phyloP scores from a whole-genome alignment of 2,329 filamentous ascomycete genomes.

The Talaromyces sp. region DNA sequence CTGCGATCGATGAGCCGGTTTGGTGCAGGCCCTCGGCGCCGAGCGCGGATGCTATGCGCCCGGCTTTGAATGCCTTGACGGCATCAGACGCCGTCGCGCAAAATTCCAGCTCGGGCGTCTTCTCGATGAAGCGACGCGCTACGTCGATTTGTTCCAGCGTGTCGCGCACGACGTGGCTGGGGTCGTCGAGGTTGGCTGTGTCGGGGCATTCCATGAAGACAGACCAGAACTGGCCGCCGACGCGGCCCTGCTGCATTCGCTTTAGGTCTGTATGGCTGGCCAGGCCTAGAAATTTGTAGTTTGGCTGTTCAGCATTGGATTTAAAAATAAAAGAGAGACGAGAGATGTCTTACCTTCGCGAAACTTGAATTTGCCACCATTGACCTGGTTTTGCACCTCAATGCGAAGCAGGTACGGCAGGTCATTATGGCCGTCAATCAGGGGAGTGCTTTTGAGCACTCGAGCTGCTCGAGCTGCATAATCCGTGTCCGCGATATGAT shows the following conservation, averaged over 20 bases:
- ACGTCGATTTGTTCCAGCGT: conserved; percentile 22
- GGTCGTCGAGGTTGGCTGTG: conserved; percentile 13
- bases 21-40: too few species aligned
- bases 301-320: background rate
- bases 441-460: conserved; percentile 18
- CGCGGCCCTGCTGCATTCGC: conserved; percentile 19
- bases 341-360: conserved; percentile 4
- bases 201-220: conserved; percentile 22
- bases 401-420: conserved; percentile 20
- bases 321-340: background rate
- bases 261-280: conserved; percentile 23
- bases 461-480: conserved; percentile 7
- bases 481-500: conserved; percentile 3
- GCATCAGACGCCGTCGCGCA: too few species aligned
- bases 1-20: too few species aligned
- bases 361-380: conserved; percentile 12
- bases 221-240: conserved; percentile 28
- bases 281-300: conserved; percentile 6
- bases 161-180: conserved; percentile 16
- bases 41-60: too few species aligned
- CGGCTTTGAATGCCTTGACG: too few species aligned
- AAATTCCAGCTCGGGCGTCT: too few species aligned
- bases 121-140: conserved; percentile 15
- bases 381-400: conserved; percentile 19
- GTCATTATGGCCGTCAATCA: conserved; percentile 27